Conservation (phyloP, 768 basidiomycete genomes). For the Psilocybe cubensis region DNA sequence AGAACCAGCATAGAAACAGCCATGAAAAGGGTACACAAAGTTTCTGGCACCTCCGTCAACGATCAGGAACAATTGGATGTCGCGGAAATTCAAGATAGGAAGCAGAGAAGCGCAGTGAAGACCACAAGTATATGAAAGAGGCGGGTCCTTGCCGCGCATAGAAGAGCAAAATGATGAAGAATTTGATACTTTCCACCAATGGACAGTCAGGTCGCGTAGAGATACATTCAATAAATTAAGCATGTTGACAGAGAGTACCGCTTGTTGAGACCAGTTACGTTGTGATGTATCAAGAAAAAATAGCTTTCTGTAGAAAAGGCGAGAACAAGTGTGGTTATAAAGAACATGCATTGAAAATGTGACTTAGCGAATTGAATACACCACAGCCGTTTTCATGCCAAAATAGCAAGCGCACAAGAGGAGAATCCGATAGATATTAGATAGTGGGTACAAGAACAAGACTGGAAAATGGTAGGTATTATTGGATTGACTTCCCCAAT, state of each 20-base stretch:
- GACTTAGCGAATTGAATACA: neutral
- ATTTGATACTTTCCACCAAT: neutral
- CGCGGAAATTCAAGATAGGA: neutral
- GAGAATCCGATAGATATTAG: neutral
- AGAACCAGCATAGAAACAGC: neutral
- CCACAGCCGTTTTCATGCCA: neutral
- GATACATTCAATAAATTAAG: too few relatives aligned
- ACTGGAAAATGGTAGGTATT: conserved; percentile 27
- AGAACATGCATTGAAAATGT: neutral
- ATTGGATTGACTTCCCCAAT: conserved; percentile 75
- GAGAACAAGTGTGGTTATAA: neutral
- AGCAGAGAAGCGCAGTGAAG: neutral
- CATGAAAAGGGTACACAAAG: too few relatives aligned
- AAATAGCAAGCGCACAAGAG: neutral
- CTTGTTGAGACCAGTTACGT: too few relatives aligned
- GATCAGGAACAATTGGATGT: neutral
- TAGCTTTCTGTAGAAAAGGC: too few relatives aligned
- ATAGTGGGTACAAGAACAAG: conserved; percentile 3
- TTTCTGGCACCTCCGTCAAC: neutral
- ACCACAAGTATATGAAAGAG: neutral
- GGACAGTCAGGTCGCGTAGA: neutral
- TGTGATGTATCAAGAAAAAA: too few relatives aligned
- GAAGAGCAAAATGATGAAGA: neutral
- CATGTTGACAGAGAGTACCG: too few relatives aligned
- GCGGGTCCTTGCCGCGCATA: neutral